Percentiles rank a stretch among this genome's conserved stretches.
Evolutionary conservation across 352 stramenopile species (phyloP).

Genomic region (Phytophthora litchii): DNA sequence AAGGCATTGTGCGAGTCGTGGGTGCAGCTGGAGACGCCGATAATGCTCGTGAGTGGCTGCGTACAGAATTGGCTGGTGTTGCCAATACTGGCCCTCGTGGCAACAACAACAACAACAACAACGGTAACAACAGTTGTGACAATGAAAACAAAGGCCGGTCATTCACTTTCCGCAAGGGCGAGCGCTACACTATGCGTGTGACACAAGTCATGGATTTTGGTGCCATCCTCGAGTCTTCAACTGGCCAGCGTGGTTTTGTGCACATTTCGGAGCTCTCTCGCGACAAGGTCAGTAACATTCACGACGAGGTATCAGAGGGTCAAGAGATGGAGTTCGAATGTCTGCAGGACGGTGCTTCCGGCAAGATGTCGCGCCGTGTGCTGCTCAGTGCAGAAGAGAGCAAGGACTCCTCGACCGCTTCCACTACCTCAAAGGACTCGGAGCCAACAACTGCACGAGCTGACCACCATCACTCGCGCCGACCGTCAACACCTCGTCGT

Average conservation of each 20-base stretch:
- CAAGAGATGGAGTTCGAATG: conserved; percentile 85
- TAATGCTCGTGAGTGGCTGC: conserved; percentile 77
- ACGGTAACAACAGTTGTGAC: conserved; percentile 9
- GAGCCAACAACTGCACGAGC: conserved; percentile 8
- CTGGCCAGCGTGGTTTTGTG: conserved; percentile 91
- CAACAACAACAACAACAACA: conserved; percentile 21
- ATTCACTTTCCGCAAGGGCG: conserved; percentile 86
- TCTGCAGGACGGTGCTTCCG: conserved; percentile 74
- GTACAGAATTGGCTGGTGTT: conserved; percentile 41
- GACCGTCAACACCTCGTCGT: conserved; percentile 40
- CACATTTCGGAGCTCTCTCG: conserved; percentile 94
- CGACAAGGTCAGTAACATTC: conserved; percentile 69
- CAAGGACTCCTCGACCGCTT: conserved; percentile 11
- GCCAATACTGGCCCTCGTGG: conserved; percentile 10
- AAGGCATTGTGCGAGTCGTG: conserved; percentile 90
- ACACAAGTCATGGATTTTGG: conserved; percentile 96
- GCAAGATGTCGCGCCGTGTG: conserved; percentile 85
- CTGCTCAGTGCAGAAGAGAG: conserved; percentile 31
- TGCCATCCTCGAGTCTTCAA: conserved; percentile 85
- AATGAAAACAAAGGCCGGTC: conserved; percentile 26
- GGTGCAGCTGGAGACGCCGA: conserved; percentile 73
- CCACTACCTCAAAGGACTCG: conserved; percentile 7
- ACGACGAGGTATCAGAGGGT: conserved; percentile 59
- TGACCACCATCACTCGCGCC: conserved; percentile 36
- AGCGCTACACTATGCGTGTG: conserved; percentile 92